Conservation (phyloP, 106 monocot species). For the Phalaenopsis equestris region DNA sequence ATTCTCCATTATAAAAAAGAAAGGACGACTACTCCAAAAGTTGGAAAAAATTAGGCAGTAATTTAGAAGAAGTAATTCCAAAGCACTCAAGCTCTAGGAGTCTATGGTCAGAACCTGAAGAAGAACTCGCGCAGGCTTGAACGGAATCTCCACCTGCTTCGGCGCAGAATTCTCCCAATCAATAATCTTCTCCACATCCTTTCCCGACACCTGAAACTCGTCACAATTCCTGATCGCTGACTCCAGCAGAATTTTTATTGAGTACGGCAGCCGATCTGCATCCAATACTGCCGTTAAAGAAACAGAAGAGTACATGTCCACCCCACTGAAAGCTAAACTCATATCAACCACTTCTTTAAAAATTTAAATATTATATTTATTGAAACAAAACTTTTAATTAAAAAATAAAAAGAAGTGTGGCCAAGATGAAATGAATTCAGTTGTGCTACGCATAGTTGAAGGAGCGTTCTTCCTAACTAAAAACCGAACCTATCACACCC, state of each 20-base stretch:
- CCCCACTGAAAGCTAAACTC: too few species aligned
- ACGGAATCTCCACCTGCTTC: conserved; percentile 84
- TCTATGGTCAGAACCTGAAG: conserved; percentile 50
- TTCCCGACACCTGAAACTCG: conserved; percentile 71
- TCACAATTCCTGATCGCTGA: conserved; percentile 91
- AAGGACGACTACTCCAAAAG: not conserved
- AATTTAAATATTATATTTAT: too few species aligned
- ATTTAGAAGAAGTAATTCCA: not conserved
- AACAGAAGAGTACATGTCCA: not conserved
- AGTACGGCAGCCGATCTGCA: conserved; percentile 80
- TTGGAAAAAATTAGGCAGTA: not conserved
- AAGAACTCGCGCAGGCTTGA: conserved; percentile 90
- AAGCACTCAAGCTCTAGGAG: not conserved
- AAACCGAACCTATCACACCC: not conserved
- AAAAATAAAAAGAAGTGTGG: not conserved
- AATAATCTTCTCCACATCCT: conserved; percentile 88
- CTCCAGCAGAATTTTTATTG: conserved; percentile 77
- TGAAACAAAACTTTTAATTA: not conserved
- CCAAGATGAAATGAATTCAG: too few species aligned
- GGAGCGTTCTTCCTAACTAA: not conserved
- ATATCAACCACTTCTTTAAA: too few species aligned
- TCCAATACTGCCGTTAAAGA: conserved; percentile 1
- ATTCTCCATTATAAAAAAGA: not conserved
- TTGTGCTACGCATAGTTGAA: too few species aligned
- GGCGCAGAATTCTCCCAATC: conserved; percentile 87